Base-by-base conservation (phyloP, 2,329 filamentous ascomycete genomes). In the Verticillium klebahnii region DNA sequence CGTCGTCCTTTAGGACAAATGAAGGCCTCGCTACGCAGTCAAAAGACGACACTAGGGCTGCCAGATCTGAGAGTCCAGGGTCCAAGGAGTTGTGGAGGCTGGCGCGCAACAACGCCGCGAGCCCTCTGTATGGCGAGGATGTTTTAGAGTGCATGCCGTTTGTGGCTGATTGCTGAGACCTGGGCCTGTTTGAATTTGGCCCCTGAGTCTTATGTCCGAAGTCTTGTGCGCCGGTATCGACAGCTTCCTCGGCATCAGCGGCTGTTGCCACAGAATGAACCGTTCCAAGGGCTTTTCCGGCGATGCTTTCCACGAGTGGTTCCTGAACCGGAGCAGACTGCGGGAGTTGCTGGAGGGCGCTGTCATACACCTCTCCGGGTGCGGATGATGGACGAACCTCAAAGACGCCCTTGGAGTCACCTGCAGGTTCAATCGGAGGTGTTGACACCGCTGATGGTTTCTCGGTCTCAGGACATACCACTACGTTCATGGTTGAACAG, bases 31-130 rank as follows among this genome's bases (percentile, higher is more conserved):
- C 66, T n/a, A 71, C 62, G 2, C 63, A 67, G 29, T 73, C 68
- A 55, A 72, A 68, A 1, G 69, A 70, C 11, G 68, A 67, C n/a
- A 71, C 65, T 9, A 71, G 56, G 23, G 71, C 70, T n/a, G 69
- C 68, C 60, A 70, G 66, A 19, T 74, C 71, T 6, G 68, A 65
- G 23, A 71, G 57, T 0, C 64, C 62, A 29, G 69, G 69, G 31
- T 70, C 69, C 6, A 72, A 40, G 6, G 62, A 64, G 17, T 57
- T 17, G 6, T 61, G 54, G 14, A 64, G 40, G 34, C 62, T 65
- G 14, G 58, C 56, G 23, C 59, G 62, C 11, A 65, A 55, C 19
- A 62, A 31, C 32, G 60, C 56, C 15, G 60, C 40, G 8, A 62
- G 59, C 3, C 60, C 39, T 17, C 56, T 25, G 14, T 64, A 60